Conservation (phyloP, 2,329 filamentous ascomycete species). For the Aschersonia sp. region DNA sequence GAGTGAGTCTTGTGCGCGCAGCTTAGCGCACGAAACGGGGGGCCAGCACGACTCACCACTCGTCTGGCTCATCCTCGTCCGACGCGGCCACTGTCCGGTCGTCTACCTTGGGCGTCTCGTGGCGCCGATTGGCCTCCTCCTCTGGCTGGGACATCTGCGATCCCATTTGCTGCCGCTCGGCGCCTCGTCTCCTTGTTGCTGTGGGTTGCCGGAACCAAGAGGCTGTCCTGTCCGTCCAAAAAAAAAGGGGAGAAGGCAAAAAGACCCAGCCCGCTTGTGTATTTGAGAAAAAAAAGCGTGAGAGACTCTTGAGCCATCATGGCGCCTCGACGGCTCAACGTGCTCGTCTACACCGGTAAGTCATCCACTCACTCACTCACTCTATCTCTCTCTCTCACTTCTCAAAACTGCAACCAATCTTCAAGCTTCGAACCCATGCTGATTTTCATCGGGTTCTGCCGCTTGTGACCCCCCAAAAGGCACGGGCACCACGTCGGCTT, state of each 20-base stretch:
- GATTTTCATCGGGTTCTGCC: slow-evolving; percentile 1
- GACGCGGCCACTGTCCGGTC: not conserved
- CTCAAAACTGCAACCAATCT: not conserved
- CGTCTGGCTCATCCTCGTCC: slow-evolving; percentile 71
- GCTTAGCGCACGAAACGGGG: too few relatives aligned
- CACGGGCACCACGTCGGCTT: slow-evolving; percentile 72
- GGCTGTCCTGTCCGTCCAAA: too few relatives aligned
- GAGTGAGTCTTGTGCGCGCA: too few relatives aligned
- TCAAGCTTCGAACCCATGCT: not conserved
- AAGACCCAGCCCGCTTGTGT: too few relatives aligned
- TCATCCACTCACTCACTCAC: too few relatives aligned
- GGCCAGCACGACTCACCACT: slow-evolving; percentile 54
- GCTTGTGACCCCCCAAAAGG: slow-evolving; percentile 34
- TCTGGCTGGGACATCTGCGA: not conserved
- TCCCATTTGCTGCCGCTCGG: not conserved
- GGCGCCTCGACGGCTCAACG: slow-evolving; percentile 62
- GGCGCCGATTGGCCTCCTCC: not conserved
- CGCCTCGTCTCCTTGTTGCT: too few relatives aligned
- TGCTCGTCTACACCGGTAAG: slow-evolving; percentile 81
- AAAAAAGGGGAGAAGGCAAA: too few relatives aligned
- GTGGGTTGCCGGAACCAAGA: too few relatives aligned
- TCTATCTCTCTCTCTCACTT: too few relatives aligned
- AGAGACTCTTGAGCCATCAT: slow-evolving; percentile 24
- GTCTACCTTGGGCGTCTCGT: not conserved
- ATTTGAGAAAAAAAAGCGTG: not conserved